Evolutionary conservation across 2,329 filamentous ascomycete genomes (phyloP).

Genomic region (Rasamsonia emersonii): DNA sequence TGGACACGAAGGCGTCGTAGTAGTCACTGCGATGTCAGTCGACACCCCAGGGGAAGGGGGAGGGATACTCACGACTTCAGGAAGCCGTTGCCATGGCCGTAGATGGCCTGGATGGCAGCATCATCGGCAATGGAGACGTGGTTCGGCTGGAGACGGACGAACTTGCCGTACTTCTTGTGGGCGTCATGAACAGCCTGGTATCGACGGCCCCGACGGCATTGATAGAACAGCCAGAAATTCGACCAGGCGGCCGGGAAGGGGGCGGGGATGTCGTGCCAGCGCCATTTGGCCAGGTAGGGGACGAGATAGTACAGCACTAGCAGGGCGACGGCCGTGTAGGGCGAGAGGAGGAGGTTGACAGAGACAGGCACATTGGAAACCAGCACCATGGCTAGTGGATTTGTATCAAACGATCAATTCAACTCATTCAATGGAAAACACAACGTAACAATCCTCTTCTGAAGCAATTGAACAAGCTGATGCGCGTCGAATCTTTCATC

Average conservation of each 20-base stretch:
- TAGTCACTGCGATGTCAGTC: constrained; percentile 68
- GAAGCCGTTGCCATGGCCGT: constrained; percentile 72
- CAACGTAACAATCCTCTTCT: no score
- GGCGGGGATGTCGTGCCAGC: constrained; percentile 43
- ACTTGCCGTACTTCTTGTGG: constrained; percentile 67
- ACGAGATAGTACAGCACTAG: constrained; percentile 48
- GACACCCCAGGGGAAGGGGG: not conserved
- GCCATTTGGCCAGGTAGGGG: constrained; percentile 49
- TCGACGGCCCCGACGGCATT: constrained; percentile 56
- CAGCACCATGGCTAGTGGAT: no score
- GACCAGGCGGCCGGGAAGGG: constrained; percentile 56
- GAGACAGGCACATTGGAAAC: not conserved
- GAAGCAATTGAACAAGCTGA: no score
- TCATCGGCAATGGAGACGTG: constrained; percentile 77
- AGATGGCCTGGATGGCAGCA: constrained; percentile 65
- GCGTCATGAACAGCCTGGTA: constrained; percentile 58
- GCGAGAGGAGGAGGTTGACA: constrained; percentile 20
- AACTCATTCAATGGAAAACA: no score
- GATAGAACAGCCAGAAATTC: constrained; percentile 70
- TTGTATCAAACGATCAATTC: no score
- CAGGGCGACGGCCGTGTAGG: constrained; percentile 39
- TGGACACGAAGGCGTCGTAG: constrained; percentile 87
- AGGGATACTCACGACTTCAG: constrained; percentile 54
- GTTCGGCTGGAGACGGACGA: constrained; percentile 75
- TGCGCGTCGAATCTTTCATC: no score